Percentiles rank a stretch among this genome's conserved stretches.
These are phyloP conservation scores for Chalciporus sphaerocephalus DNA, from an alignment of 768 basidiomycete species.

Conservation along the genomic window DNA sequence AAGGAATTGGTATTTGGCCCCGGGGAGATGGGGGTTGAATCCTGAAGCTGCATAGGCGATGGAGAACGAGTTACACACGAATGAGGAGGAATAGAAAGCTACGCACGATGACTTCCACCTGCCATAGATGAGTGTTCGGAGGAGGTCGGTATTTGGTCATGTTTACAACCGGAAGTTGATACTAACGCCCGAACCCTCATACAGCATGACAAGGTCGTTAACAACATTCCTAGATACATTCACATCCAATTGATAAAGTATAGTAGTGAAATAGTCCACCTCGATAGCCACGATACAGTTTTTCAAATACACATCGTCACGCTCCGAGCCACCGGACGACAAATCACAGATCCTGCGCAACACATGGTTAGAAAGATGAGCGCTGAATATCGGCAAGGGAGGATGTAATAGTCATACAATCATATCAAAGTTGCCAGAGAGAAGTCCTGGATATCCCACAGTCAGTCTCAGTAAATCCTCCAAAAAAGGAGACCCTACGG, in stretches of 20 bases:
- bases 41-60: conserved; percentile 50
- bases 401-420: not conserved
- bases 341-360: not conserved
- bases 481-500: conserved; percentile 28
- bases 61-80: conserved; percentile 1
- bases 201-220: not conserved
- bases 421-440: conserved; percentile 39
- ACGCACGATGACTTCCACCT: conserved; percentile 28
- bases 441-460: conserved; percentile 43
- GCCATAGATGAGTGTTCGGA: conserved; percentile 31
- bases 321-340: not conserved
- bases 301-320: not conserved
- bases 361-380: not conserved
- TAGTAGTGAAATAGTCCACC: not conserved
- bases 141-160: conserved; percentile 21
- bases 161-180: conserved; percentile 13
- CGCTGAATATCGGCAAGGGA: not conserved
- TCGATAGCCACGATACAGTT: not conserved
- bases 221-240: not conserved
- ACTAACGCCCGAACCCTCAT: not conserved
- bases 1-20: conserved; percentile 69
- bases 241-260: not conserved
- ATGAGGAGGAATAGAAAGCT: conserved; percentile 1
- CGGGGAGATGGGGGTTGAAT: conserved; percentile 85
- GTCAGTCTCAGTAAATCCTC: not conserved